Conservation (phyloP, 371 early-diverging fungal genomes). For the Mucor ambiguus region DNA sequence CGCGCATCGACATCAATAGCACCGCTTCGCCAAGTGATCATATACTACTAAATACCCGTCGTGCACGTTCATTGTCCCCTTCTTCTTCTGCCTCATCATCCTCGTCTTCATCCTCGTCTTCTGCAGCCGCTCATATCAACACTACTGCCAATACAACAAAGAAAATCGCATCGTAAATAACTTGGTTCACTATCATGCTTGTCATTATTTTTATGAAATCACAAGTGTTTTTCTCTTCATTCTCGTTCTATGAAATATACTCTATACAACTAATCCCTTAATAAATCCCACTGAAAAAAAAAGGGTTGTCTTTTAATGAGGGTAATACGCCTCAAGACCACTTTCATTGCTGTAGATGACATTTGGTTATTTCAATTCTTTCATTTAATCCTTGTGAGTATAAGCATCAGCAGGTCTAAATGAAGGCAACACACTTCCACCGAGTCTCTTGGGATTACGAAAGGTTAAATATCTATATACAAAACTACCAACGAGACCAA, state of each 20-base stretch:
- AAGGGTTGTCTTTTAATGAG: neutral
- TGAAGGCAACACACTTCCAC: slow-evolving; percentile 18
- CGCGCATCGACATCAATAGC: neutral
- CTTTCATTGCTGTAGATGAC: no score
- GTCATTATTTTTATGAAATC: neutral
- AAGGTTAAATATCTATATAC: slow-evolving; percentile 23
- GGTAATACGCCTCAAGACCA: no score
- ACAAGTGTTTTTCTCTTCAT: neutral
- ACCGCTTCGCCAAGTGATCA: slow-evolving; percentile 21
- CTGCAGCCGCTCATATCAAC: neutral
- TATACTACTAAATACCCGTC: slow-evolving; percentile 24
- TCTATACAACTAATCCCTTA: neutral
- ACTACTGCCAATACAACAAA: neutral
- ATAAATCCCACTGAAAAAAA: neutral
- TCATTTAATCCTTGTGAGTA: slow-evolving; percentile 27
- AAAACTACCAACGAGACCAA: slow-evolving; percentile 25
- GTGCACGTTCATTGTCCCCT: slow-evolving; percentile 28
- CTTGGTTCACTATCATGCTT: neutral
- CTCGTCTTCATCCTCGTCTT: neutral
- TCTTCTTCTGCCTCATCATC: slow-evolving; percentile 6
- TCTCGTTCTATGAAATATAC: no score
- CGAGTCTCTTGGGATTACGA: slow-evolving; percentile 18
- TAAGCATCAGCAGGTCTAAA: slow-evolving; percentile 9
- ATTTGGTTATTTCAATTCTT: neutral
- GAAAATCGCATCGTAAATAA: neutral